Evolutionary conservation across 441 rosid genomes (phyloP).

Genomic region (Breynia disticha): DNA sequence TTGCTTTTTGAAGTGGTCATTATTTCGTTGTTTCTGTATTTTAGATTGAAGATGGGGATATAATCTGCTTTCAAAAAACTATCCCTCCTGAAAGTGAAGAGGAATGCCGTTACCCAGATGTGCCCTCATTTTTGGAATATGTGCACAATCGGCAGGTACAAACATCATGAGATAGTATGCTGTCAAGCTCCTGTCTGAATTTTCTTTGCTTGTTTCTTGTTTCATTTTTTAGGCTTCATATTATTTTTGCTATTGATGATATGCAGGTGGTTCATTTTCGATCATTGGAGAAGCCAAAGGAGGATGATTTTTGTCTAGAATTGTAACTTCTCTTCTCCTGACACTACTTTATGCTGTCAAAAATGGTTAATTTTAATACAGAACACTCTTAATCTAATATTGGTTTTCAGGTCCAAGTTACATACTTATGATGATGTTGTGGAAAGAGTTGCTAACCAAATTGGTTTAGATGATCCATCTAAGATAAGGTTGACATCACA

Average conservation of each 20-base stretch:
- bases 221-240: conserved; percentile 1
- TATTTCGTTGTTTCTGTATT: conserved; percentile 12
- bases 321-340: conserved; percentile 42
- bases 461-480: conserved; percentile 78
- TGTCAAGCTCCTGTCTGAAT: neutral
- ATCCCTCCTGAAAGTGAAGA: conserved; percentile 34
- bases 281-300: conserved; percentile 77
- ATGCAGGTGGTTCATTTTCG: conserved; percentile 79
- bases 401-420: conserved; percentile 56
- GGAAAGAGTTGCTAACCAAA: conserved; percentile 69
- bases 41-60: conserved; percentile 98
- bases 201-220: too few species aligned
- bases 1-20: conserved; percentile 2
- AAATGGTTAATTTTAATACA: neutral
- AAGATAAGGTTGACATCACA: conserved; percentile 90
- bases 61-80: conserved; percentile 87
- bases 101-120: conserved; percentile 59
- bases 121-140: conserved; percentile 85
- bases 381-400: conserved; percentile 14
- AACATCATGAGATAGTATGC: conserved; percentile 2
- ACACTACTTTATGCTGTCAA: neutral
- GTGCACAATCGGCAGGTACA: conserved; percentile 93
- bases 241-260: conserved; percentile 13
- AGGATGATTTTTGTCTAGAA: conserved; percentile 79
- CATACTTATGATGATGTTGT: conserved; percentile 87